Evolutionary conservation across 1,284 basidiomycete genomes (phyloP).

Genomic region (Ganoderma resinaceum): DNA sequence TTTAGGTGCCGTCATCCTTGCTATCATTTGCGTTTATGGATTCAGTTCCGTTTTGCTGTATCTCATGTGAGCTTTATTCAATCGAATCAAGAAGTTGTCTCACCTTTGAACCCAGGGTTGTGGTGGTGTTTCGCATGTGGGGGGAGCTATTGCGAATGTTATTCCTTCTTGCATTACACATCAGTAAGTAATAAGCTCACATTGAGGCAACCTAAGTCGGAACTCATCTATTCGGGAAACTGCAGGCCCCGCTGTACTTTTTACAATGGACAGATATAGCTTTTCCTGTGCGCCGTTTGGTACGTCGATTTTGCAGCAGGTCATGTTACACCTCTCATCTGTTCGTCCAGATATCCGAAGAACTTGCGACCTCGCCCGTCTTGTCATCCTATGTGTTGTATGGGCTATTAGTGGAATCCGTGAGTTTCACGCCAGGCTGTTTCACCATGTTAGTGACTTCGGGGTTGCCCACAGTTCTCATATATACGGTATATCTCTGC

Average conservation of each 20-base stretch:
- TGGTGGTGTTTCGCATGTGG: conserved; percentile 52
- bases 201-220: background rate
- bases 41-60: conserved; percentile 52
- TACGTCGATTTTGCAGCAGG: background rate
- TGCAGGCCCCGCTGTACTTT: conserved; percentile 39
- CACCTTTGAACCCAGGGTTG: conserved; percentile 45
- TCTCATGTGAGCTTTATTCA: conserved; percentile 49
- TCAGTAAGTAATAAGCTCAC: conserved; percentile 39
- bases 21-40: conserved; percentile 45
- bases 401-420: conserved; percentile 48
- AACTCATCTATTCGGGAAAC: background rate
- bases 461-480: conserved; percentile 37
- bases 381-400: conserved; percentile 44
- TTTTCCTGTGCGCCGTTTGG: conserved; percentile 17
- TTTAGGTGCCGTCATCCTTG: conserved; percentile 48
- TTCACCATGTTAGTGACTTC: background rate
- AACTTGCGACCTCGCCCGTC: conserved; percentile 44
- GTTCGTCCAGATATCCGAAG: conserved; percentile 39
- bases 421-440: conserved; percentile 28
- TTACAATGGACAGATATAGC: conserved; percentile 41
- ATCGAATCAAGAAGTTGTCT: background rate
- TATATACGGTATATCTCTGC: conserved; percentile 41
- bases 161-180: conserved; percentile 46
- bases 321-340: background rate
- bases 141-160: conserved; percentile 49